A percentile compares a stretch with the other conserved stretches of the same genome.
These are phyloP conservation scores for Hemileia vastatrix DNA, from an alignment of 1,284 basidiomycete species.

Conservation along the genomic window DNA sequence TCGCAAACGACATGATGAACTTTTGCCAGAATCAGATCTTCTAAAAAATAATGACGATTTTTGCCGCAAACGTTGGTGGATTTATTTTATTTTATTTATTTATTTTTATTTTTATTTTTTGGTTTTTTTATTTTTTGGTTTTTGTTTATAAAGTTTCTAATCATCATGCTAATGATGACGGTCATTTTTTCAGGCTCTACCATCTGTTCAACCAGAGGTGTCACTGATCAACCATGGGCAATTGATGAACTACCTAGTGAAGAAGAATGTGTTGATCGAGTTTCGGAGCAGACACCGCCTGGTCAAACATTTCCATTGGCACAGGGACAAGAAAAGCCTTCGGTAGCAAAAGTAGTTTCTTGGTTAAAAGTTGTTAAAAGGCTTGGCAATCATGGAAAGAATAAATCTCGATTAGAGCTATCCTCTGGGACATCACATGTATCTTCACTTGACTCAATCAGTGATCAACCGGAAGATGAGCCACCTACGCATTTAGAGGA, in stretches of 20 bases:
- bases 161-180: slow-evolving; percentile 27
- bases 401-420: too few species aligned
- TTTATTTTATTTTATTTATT: too few species aligned
- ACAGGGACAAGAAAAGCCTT: neutral
- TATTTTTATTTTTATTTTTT: neutral
- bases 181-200: slow-evolving; percentile 28
- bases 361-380: slow-evolving; percentile 29
- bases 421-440: too few species aligned
- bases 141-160: slow-evolving; percentile 26
- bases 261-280: slow-evolving; percentile 15
- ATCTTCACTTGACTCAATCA: too few species aligned
- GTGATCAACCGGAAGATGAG: slow-evolving; percentile 24
- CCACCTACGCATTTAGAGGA: slow-evolving; percentile 2
- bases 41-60: slow-evolving; percentile 5
- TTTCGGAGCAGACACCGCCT: neutral
- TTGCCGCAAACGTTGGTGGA: slow-evolving; percentile 2
- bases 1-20: slow-evolving; percentile 47
- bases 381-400: too few species aligned
- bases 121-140: neutral
- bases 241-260: slow-evolving; percentile 24
- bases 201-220: slow-evolving; percentile 40
- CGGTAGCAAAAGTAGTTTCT: slow-evolving; percentile 34
- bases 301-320: too few species aligned
- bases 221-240: slow-evolving; percentile 36
- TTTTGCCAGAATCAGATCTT: slow-evolving; percentile 15